phyloP scores from a whole-genome alignment of 1,284 basidiomycete species.

The Ceratobasidium sp. region DNA sequence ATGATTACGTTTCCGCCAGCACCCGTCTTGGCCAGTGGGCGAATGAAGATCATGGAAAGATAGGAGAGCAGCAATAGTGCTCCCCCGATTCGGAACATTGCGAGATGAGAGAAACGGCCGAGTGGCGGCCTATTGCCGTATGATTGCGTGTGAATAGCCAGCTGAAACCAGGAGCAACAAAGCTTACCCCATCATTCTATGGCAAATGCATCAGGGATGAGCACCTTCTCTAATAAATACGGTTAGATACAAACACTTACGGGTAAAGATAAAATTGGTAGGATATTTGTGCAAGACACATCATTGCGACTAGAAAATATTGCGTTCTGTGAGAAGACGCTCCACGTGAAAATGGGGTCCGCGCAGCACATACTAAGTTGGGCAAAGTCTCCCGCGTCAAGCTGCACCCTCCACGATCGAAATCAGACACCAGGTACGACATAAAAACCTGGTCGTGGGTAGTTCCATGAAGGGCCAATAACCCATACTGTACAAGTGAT shows the following conservation, averaged over 20 bases:
- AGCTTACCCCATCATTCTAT: conserved; percentile 62
- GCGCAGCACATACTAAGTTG: conserved; percentile 65
- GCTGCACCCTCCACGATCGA: conserved; percentile 75
- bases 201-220: conserved; percentile 43
- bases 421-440: conserved; percentile 67
- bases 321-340: conserved; percentile 40
- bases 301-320: conserved; percentile 39
- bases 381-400: conserved; percentile 79
- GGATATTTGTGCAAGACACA: conserved; percentile 43
- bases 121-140: conserved; percentile 59
- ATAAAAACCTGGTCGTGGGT: conserved; percentile 85
- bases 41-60: neutral
- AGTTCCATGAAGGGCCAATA: conserved; percentile 51
- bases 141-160: conserved; percentile 2
- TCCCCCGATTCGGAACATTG: conserved; percentile 76
- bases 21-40: conserved; percentile 26
- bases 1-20: conserved; percentile 51
- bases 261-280: conserved; percentile 69
- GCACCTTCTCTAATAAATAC: conserved; percentile 44
- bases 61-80: conserved; percentile 9
- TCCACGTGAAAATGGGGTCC: neutral
- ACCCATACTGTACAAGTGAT: conserved; percentile 12
- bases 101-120: conserved; percentile 80
- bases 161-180: conserved; percentile 39
- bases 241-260: conserved; percentile 54